Evolutionary conservation across 192 early-diverging fungal species (phyloP).

Genomic region (Coemansia aciculifera): DNA sequence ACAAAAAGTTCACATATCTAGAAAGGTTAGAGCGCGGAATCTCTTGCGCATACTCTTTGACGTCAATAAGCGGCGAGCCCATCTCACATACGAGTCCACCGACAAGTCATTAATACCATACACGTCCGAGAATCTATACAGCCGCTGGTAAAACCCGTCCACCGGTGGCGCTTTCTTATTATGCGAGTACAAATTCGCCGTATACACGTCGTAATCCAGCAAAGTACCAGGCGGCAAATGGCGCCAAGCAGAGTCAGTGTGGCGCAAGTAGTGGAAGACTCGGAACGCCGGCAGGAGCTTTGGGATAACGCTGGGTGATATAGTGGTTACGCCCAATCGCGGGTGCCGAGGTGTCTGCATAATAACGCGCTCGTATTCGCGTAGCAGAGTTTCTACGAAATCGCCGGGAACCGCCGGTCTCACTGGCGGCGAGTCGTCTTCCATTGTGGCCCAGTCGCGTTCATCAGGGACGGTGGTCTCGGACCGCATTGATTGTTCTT

Average conservation of each 20-base stretch:
- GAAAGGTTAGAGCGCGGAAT: constrained; percentile 37
- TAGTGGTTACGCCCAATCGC: constrained; percentile 40
- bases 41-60: constrained; percentile 30
- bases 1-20: constrained; percentile 11
- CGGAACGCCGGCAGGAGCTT: constrained; percentile 64
- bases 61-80: constrained; percentile 35
- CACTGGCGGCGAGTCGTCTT: constrained; percentile 16
- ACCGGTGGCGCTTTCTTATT: constrained; percentile 9
- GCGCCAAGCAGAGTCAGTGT: not conserved
- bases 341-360: constrained; percentile 13
- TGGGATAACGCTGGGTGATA: constrained; percentile 68
- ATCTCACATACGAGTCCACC: constrained; percentile 36
- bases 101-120: constrained; percentile 37
- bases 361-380: constrained; percentile 42
- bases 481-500: not conserved
- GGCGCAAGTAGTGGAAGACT: constrained; percentile 55
- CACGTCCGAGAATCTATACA: constrained; percentile 34
- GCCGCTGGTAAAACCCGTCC: constrained; percentile 16
- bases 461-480: not conserved
- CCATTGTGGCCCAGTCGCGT: constrained; percentile 37
- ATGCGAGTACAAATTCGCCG: constrained; percentile 34
- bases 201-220: constrained; percentile 54
- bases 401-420: constrained; percentile 25
- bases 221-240: constrained; percentile 29
- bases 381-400: constrained; percentile 34